Base-by-base conservation (phyloP, 208 protist genomes). In the Acanthamoeba royreba region DNA sequence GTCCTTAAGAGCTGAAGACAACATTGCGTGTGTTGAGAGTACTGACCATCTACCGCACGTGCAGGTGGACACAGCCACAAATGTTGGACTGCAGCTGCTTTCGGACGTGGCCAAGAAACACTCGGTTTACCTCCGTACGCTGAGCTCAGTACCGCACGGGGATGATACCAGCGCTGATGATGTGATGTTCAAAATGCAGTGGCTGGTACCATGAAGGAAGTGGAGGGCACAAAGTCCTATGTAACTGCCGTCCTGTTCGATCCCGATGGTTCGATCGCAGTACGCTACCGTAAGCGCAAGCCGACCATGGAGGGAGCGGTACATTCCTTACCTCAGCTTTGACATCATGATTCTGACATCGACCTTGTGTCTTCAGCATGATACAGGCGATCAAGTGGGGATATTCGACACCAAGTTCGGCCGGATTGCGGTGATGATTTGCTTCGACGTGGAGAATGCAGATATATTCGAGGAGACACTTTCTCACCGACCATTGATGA, bases 361-460 rank as follows among this genome's bases (percentile, higher is more conserved):
- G 38, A 17, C 31, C 25, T 81, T 47, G 8, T 5, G 19, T 42
- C 7, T 81, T 8, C 81, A 89, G 81, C 81, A 89, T 40, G 49
- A 55, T 35, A 22, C 81, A 11, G 81, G 81, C 25, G 25, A 89
- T 35, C 19, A 89, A 42, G 81, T 89, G 17, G 81, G 86, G n/a
- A 53, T 92, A 22, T 66, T 66, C n/a, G 86, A 92, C 17, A 92
- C 86, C 9, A 25, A 28, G 35, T n/a, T 49, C n/a, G 86, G 86
- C 11, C 86, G 86, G 9, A 52, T 94, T 4, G 74, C 92, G 40
- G 25, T 92, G 25, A 47, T 91, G 81, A 94, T 94, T 28, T 94
- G 92, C 81, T 94, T 94, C 33, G 92, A 94, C 55, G 53, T 94
- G 35, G 92, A 94, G 52, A 94, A 94, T 52, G 55, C 19, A 0